These are phyloP conservation scores for Echinosophora koreensis DNA, from an alignment of 306 rosid genomes.

Conservation along the genomic window DNA sequence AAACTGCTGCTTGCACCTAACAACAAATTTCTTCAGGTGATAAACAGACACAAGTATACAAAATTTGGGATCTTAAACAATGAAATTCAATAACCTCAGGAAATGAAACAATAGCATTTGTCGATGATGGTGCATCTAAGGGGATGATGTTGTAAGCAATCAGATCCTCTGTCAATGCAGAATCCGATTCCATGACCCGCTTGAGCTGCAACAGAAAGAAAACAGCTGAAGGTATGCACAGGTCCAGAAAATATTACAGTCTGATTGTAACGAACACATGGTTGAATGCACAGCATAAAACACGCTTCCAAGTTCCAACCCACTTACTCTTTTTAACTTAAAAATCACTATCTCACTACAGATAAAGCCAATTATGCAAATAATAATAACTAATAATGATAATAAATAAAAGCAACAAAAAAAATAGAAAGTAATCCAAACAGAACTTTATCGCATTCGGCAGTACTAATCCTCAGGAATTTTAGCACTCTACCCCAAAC, in stretches of 20 bases:
- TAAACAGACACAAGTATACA: conserved; percentile 23
- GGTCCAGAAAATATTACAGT: background rate
- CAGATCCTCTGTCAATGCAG: conserved; percentile 88
- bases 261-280: background rate
- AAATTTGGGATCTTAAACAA: conserved; percentile 26
- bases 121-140: conserved; percentile 74
- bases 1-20: conserved; percentile 90
- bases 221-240: conserved; percentile 33
- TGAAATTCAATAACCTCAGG: conserved; percentile 69
- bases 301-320: conserved; percentile 6
- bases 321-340: background rate
- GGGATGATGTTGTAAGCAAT: conserved; percentile 94
- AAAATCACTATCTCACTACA: conserved; percentile 22
- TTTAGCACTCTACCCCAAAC: conserved; percentile 5
- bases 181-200: conserved; percentile 82
- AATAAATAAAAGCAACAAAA: background rate
- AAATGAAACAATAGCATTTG: conserved; percentile 69
- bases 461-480: conserved; percentile 4
- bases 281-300: background rate
- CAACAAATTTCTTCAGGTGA: conserved; percentile 39
- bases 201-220: conserved; percentile 68
- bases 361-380: conserved; percentile 15
- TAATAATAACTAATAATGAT: background rate
- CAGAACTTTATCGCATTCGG: background rate
- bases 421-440: background rate